A percentile compares a stretch with the other conserved stretches of the same genome.
Conservation (phyloP, 352 stramenopile species). For the Globisporangium perplexum region DNA sequence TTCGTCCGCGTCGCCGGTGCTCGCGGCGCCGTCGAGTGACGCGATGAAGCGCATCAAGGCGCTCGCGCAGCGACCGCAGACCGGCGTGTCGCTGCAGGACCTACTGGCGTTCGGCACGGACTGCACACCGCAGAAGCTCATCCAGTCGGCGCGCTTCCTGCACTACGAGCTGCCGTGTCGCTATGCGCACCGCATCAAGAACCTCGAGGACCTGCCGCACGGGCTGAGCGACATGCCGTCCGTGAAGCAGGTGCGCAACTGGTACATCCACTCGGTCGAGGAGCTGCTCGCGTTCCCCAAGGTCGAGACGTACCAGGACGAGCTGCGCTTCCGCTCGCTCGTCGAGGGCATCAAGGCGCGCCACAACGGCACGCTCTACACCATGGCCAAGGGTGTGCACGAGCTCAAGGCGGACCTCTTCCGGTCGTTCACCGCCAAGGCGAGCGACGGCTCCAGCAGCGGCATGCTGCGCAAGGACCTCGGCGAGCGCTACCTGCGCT, state of each 20-base stretch:
- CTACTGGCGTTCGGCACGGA: conserved; percentile 85
- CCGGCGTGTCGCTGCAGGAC: conserved; percentile 83
- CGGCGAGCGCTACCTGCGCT: conserved; percentile 62
- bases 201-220: conserved; percentile 94
- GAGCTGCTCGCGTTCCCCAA: conserved; percentile 89
- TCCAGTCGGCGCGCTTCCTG: conserved; percentile 94
- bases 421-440: conserved; percentile 54
- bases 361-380: conserved; percentile 97
- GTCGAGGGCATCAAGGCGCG: conserved; percentile 97
- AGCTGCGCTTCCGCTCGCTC: conserved; percentile 91
- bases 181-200: conserved; percentile 93
- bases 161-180: conserved; percentile 98
- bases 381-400: conserved; percentile 98
- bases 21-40: conserved; percentile 7
- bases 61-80: conserved; percentile 71
- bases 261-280: conserved; percentile 96
- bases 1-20: not conserved
- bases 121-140: conserved; percentile 79
- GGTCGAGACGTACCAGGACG: conserved; percentile 79
- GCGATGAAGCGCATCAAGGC: conserved; percentile 56
- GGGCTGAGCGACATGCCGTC: conserved; percentile 92
- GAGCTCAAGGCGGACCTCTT: conserved; percentile 93
- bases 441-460: conserved; percentile 8
- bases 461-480: conserved; percentile 39
- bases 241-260: conserved; percentile 93